A percentile compares a stretch with the other conserved stretches of the same genome.
phyloP scores from a whole-genome alignment of 805 yeast species.

The Schwanniomyces yamadae region DNA sequence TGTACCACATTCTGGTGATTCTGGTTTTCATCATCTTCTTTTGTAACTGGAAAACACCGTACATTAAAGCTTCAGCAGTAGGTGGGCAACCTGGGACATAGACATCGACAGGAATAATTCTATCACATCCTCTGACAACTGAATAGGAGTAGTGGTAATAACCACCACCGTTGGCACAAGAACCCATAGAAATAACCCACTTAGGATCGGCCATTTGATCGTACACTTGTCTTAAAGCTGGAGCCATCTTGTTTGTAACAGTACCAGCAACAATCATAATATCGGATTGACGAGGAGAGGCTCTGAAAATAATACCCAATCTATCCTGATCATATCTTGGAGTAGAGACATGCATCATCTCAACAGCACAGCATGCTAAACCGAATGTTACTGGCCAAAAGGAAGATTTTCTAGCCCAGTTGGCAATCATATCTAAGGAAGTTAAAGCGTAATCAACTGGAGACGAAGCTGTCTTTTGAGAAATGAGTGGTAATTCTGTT shows the following conservation, averaged over 20 bases:
- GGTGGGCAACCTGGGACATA: conserved; percentile 95
- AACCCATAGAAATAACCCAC: conserved; percentile 94
- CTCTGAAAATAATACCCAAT: conserved; percentile 89
- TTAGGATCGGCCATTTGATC: conserved; percentile 95
- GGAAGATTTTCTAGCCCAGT: conserved; percentile 90
- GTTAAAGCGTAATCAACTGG: conserved; percentile 81
- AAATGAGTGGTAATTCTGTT: conserved; percentile 68
- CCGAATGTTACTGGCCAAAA: conserved; percentile 95
- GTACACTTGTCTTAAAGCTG: conserved; percentile 87
- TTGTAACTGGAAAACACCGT: conserved; percentile 85
- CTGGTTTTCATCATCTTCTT: conserved; percentile 84
- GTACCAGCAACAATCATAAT: conserved; percentile 93
- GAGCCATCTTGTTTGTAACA: conserved; percentile 89
- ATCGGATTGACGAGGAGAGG: conserved; percentile 90
- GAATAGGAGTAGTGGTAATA: conserved; percentile 87
- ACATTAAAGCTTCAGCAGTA: conserved; percentile 86
- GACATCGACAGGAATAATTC: conserved; percentile 84
- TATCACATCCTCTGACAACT: conserved; percentile 87
- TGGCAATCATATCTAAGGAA: conserved; percentile 75
- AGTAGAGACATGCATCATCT: conserved; percentile 91
- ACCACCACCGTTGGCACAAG: conserved; percentile 94
- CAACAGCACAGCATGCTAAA: conserved; percentile 90
- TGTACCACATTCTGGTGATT: conserved; percentile 84
- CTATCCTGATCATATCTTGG: conserved; percentile 93
- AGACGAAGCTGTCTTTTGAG: conserved; percentile 52